Conservation (phyloP, 306 rosid genomes). For the Carpinus fangiana region DNA sequence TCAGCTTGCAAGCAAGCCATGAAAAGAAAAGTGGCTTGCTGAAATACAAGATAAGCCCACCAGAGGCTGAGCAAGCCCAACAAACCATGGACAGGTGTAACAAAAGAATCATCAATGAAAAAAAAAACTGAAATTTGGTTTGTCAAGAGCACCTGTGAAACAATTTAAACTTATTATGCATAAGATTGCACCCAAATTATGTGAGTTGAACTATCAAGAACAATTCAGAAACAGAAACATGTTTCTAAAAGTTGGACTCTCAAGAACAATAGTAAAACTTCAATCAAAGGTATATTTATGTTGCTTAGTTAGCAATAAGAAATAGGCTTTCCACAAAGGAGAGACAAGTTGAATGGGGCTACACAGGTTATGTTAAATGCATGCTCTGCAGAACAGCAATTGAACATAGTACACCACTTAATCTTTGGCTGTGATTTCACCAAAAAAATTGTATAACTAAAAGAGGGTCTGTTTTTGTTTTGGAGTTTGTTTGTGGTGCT, state of each 20-base stretch:
- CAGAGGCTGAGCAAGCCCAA: not conserved
- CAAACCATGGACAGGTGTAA: not conserved
- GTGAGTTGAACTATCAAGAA: constrained; percentile 3
- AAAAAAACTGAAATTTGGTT: not conserved
- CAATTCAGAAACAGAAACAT: not conserved
- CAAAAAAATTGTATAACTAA: too few relatives aligned
- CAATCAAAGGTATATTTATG: not conserved
- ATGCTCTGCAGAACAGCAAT: not conserved
- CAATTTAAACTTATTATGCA: not conserved
- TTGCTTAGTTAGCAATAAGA: not conserved
- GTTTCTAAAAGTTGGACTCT: not conserved
- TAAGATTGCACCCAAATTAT: not conserved
- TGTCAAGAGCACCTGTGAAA: not conserved
- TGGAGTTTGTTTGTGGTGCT: too few relatives aligned
- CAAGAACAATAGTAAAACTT: not conserved
- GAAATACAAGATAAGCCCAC: not conserved
- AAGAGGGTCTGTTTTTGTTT: too few relatives aligned
- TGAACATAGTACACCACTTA: too few relatives aligned
- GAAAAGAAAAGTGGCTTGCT: not conserved
- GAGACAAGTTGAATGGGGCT: not conserved
- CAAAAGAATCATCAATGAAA: not conserved
- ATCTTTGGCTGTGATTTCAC: too few relatives aligned
- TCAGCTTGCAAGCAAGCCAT: not conserved
- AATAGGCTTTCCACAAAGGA: not conserved
- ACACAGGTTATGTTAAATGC: not conserved